Evolutionary conservation across 1,284 basidiomycete genomes (phyloP).

Genomic region (Tremellales sp.): DNA sequence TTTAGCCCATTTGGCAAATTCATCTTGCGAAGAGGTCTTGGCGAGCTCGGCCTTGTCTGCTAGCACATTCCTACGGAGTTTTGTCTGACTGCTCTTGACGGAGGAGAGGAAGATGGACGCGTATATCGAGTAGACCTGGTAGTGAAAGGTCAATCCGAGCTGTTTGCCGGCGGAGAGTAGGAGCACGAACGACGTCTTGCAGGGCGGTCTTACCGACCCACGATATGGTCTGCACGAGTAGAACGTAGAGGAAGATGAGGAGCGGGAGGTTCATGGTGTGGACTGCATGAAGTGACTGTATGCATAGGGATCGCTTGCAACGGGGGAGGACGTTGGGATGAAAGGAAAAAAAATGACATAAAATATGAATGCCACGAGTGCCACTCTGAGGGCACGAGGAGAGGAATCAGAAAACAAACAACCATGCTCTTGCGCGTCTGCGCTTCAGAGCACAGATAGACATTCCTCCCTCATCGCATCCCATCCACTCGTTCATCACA

Average conservation of each 20-base stretch:
- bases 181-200: conserved; percentile 51
- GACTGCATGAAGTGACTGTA: background rate
- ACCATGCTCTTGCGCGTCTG: no score
- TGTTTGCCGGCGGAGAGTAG: background rate
- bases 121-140: conserved; percentile 66
- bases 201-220: conserved; percentile 84
- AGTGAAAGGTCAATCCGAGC: background rate
- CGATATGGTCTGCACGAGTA: conserved; percentile 72
- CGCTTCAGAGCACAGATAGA: no score
- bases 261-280: conserved; percentile 57
- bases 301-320: background rate
- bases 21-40: conserved; percentile 89
- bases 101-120: conserved; percentile 61
- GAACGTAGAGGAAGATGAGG: conserved; percentile 73
- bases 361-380: background rate
- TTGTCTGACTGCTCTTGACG: conserved; percentile 57
- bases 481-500: no score
- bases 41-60: conserved; percentile 77
- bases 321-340: background rate
- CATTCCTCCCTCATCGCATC: no score
- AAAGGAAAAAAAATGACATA: background rate
- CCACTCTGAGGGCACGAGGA: background rate
- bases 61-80: conserved; percentile 73
- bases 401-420: no score
- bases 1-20: conserved; percentile 99